phyloP scores from a whole-genome alignment of 2,329 filamentous ascomycete species.

The Botrytis medusae region DNA sequence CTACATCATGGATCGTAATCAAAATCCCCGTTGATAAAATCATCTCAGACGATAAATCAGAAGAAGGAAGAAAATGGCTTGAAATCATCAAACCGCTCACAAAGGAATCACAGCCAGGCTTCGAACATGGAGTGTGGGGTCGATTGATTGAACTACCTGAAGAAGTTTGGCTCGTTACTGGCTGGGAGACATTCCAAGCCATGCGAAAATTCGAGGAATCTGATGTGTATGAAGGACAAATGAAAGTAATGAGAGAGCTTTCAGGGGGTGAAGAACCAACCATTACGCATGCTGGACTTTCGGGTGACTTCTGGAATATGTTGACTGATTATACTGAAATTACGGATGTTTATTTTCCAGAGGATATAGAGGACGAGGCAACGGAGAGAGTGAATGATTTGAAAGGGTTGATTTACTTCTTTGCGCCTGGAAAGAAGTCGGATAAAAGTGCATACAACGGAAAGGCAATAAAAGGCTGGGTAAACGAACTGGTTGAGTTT shows the following conservation, averaged over 20 bases:
- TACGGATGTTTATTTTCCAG: neutral
- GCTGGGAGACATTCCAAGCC: neutral
- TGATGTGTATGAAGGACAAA: neutral
- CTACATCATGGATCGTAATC: neutral
- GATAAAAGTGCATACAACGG: conserved; percentile 2
- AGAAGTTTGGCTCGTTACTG: neutral
- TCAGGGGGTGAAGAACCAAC: neutral
- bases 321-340: neutral
- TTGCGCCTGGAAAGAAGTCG: neutral
- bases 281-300: neutral
- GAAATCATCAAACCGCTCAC: neutral
- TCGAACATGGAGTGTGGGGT: neutral
- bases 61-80: neutral
- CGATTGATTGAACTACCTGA: neutral
- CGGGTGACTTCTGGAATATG: neutral
- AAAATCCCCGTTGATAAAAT: neutral
- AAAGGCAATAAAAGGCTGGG: neutral
- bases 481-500: neutral
- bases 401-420: neutral
- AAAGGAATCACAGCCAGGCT: neutral
- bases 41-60: neutral
- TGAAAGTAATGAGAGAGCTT: neutral
- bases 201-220: neutral
- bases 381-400: neutral
- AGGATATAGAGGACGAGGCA: neutral